Evolutionary conservation across 106 monocot species (phyloP).

Genomic region (Ottelia alismoides): DNA sequence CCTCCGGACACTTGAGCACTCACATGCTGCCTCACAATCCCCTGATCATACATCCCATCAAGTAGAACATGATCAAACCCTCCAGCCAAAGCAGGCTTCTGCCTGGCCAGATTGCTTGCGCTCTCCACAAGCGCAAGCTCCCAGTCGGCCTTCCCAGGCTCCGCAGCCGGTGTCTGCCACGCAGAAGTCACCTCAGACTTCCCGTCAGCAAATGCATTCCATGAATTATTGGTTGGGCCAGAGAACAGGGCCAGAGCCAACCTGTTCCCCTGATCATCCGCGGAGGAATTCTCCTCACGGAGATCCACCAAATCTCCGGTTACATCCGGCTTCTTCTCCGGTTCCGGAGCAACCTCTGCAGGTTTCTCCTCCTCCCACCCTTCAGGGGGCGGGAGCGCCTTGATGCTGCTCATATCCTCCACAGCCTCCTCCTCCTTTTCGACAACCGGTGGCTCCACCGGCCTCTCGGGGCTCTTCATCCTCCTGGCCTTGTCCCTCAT

Average conservation of each 20-base stretch:
- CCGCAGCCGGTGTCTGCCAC: constrained; percentile 73
- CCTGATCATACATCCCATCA: constrained; percentile 84
- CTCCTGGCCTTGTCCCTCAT: no score
- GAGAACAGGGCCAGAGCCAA: constrained; percentile 81
- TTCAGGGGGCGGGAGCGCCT: no score
- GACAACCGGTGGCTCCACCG: no score
- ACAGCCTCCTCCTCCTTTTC: no score
- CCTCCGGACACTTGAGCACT: constrained; percentile 49
- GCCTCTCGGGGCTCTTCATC: no score
- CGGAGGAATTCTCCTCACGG: constrained; percentile 31
- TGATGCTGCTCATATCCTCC: no score
- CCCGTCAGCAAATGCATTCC: no score
- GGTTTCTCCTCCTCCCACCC: constrained; percentile 1
- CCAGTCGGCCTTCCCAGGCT: constrained; percentile 65
- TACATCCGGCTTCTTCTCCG: constrained; percentile 4
- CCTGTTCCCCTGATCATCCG: constrained; percentile 54
- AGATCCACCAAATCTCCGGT: constrained; percentile 52
- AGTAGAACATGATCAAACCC: constrained; percentile 63
- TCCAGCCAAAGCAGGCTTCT: constrained; percentile 55
- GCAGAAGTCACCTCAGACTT: constrained; percentile 48
- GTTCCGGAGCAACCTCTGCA: neutral
- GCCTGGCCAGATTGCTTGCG: constrained; percentile 58
- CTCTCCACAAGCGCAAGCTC: constrained; percentile 74
- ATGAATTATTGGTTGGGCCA: constrained; percentile 7
- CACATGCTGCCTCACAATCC: constrained; percentile 52